Evolutionary conservation across 345 rosid genomes (phyloP), one percentile per base, ranked within the genome.

Genomic region (Clarkia xantiana): DNA sequence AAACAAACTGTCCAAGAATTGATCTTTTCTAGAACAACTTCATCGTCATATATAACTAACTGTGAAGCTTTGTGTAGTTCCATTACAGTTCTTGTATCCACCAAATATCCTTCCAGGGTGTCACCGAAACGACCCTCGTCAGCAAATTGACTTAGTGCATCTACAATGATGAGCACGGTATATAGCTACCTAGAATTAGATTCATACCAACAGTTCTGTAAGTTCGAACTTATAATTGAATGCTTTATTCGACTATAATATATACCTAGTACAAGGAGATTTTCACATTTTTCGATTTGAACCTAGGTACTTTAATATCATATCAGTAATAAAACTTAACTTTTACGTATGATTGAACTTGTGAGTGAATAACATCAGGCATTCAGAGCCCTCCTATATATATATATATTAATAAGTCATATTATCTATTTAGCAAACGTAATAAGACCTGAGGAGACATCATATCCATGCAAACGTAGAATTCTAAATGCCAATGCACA

Each of bases 401-500:
- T n/a, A n/a, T n/a, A n/a, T n/a, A n/a, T n/a, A n/a, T n/a, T n/a
- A n/a, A n/a, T n/a, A n/a, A n/a, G n/a, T n/a, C n/a, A n/a, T n/a
- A n/a, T n/a, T n/a, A n/a, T n/a, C n/a, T n/a, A n/a, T n/a, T n/a
- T n/a, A n/a, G n/a, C n/a, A n/a, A n/a, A n/a, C n/a, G n/a, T n/a
- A n/a, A n/a, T n/a, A n/a, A 59, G 62, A 80, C 98, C 98, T 57
- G 78, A 64, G 55, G 87, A 73, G 59, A 86, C 85, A 61, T 78
- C 69, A 54, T 84, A 84, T 49, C 96, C 85, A 45, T 76, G 66
- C 45, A 56, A 40, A 44, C 81, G 82, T 56, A 86, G 61, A 45
- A 84, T 42, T n/a, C 84, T 80, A 55, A 84, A 91, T 42, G 94
- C 86, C 82, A 84, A 60, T 14, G 89, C 86, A 43, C 81, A 76